Percentiles rank a stretch among this genome's conserved stretches.
Evolutionary conservation across 768 basidiomycete species (phyloP).

Genomic region (Russula ochroleuca): DNA sequence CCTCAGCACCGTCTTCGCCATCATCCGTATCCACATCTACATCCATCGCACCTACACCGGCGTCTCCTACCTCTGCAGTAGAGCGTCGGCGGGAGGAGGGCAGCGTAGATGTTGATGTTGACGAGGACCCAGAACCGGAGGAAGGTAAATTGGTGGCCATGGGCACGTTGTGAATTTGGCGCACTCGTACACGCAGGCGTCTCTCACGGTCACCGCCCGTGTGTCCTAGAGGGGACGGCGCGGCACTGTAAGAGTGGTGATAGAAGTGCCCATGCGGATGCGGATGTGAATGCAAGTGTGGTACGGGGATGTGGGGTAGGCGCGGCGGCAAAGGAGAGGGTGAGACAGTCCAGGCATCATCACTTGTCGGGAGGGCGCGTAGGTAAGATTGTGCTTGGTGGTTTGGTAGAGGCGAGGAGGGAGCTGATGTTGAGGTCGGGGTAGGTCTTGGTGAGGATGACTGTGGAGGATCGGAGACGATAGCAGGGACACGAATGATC

Average conservation of each 20-base stretch:
- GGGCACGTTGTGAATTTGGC: constrained; percentile 16
- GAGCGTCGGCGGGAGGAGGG: constrained; percentile 7
- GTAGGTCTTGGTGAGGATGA: constrained; percentile 23
- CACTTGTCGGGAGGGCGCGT: background rate
- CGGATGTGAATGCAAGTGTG: constrained; percentile 13
- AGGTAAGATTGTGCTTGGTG: constrained; percentile 17
- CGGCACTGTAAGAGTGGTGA: constrained; percentile 16
- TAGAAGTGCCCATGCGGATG: constrained; percentile 19
- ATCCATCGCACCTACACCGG: constrained; percentile 29
- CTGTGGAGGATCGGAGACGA: constrained; percentile 29
- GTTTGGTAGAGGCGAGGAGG: background rate
- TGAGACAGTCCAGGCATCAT: background rate
- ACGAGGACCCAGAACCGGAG: background rate
- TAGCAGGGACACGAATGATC: constrained; percentile 53
- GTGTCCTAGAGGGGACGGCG: background rate
- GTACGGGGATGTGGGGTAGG: constrained; percentile 7
- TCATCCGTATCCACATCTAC: constrained; percentile 36
- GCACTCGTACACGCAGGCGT: constrained; percentile 16
- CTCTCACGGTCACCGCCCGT: constrained; percentile 1
- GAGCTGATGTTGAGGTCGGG: constrained; percentile 20
- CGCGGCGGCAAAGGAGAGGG: constrained; percentile 2
- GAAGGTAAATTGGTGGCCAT: background rate
- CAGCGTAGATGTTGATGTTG: background rate
- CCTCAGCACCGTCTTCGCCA: constrained; percentile 33
- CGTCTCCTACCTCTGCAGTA: constrained; percentile 16